A percentile compares a stretch with the other conserved stretches of the same genome.
phyloP scores from a whole-genome alignment of 1,139 yeast species.

The Saccharomyces uvarum region DNA sequence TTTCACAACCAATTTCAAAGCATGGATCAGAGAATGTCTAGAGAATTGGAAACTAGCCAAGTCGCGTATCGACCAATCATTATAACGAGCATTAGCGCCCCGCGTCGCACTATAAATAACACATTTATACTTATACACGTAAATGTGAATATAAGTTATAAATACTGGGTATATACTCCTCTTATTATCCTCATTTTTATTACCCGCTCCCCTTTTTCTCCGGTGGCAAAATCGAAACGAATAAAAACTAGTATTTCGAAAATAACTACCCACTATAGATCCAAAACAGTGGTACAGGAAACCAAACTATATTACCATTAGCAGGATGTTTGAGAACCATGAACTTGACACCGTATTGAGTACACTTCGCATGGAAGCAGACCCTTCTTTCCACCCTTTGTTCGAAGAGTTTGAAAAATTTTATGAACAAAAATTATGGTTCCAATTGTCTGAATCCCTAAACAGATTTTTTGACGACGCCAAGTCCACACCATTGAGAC shows the following conservation, averaged over 20 bases:
- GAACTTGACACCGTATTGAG: slow-evolving; percentile 49
- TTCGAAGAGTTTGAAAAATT: slow-evolving; percentile 75
- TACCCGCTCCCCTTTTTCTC: neutral
- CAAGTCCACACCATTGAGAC: slow-evolving; percentile 46
- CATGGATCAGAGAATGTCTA: slow-evolving; percentile 30
- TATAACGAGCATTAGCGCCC: neutral
- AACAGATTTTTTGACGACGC: slow-evolving; percentile 52
- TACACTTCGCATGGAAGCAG: slow-evolving; percentile 57
- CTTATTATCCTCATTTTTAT: neutral
- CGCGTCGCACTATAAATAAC: neutral
- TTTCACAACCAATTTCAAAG: slow-evolving; percentile 25
- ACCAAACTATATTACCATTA: neutral
- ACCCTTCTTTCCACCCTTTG: slow-evolving; percentile 54
- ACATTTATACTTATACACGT: neutral
- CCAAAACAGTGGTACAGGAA: neutral
- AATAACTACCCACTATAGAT: neutral
- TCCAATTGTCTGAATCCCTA: slow-evolving; percentile 67
- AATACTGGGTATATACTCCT: neutral
- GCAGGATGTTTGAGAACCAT: slow-evolving; percentile 7
- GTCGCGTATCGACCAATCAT: slow-evolving; percentile 3
- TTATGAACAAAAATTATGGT: slow-evolving; percentile 78
- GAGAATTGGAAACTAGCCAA: slow-evolving; percentile 31
- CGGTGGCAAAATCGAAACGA: neutral
- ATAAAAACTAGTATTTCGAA: neutral
- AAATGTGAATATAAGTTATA: neutral